phyloP scores from a whole-genome alignment of 2,329 filamentous ascomycete species.

The Rhytidhysteron rufulum region DNA sequence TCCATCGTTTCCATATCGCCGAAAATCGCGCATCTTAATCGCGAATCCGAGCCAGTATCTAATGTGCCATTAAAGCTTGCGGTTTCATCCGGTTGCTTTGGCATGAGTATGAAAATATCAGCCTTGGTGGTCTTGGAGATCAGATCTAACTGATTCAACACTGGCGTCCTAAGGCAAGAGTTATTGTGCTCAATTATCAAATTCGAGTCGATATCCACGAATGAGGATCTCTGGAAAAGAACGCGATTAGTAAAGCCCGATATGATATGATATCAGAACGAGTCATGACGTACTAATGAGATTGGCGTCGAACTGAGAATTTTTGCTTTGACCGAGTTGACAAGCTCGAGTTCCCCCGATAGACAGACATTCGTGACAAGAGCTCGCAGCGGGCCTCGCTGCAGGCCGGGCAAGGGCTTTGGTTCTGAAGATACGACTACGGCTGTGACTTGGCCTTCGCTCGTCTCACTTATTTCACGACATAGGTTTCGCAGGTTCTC shows the following conservation, averaged over 20 bases:
- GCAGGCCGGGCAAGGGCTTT: constrained; percentile 54
- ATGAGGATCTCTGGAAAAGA: constrained; percentile 75
- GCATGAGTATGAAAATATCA: constrained; percentile 92
- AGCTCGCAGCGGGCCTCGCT: constrained; percentile 47
- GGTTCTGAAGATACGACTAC: constrained; percentile 79
- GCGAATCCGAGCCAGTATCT: constrained; percentile 78
- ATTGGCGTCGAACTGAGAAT: constrained; percentile 91
- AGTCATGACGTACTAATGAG: constrained; percentile 66
- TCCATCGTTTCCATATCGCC: constrained; percentile 93
- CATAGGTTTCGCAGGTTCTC: constrained; percentile 75
- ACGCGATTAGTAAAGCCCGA: too few species aligned
- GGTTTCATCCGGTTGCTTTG: constrained; percentile 76
- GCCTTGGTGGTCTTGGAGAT: constrained; percentile 87
- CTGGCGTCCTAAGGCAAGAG: constrained; percentile 66
- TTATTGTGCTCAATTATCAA: constrained; percentile 74
- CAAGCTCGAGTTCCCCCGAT: constrained; percentile 79
- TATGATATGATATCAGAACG: constrained; percentile 6
- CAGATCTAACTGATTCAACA: constrained; percentile 81
- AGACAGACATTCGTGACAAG: constrained; percentile 80
- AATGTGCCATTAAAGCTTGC: constrained; percentile 70
- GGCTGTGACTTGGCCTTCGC: constrained; percentile 67
- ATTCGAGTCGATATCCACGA: constrained; percentile 87
- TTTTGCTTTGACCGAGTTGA: constrained; percentile 83
- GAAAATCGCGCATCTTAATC: constrained; percentile 90
- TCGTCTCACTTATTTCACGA: constrained; percentile 69